phyloP scores from a whole-genome alignment of 257 asterid species.

The Solanum raphanifolium region DNA sequence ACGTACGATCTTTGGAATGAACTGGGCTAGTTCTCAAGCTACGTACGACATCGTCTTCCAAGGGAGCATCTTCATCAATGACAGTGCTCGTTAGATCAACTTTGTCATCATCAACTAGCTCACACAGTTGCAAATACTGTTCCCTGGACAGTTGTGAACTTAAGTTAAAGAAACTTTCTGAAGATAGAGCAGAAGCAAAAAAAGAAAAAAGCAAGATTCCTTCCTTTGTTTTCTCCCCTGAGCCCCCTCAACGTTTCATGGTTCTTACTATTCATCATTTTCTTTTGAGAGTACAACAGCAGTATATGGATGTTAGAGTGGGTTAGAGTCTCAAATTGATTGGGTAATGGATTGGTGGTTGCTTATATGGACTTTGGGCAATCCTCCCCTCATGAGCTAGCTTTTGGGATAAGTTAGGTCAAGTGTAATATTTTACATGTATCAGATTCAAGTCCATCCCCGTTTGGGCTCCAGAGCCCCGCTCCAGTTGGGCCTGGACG shows the following conservation, averaged over 20 bases:
- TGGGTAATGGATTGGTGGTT: neutral
- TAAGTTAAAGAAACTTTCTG: neutral
- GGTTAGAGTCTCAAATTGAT: neutral
- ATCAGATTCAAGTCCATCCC: neutral
- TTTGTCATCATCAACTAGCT: conserved; percentile 88
- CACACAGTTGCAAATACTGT: conserved; percentile 88
- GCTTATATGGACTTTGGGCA: neutral
- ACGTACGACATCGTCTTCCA: conserved; percentile 94
- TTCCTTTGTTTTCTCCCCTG: neutral
- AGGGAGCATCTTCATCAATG: conserved; percentile 95
- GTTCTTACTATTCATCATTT: neutral
- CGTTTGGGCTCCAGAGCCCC: neutral
- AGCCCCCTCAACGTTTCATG: neutral
- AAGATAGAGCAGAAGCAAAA: neutral
- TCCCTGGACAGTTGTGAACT: conserved; percentile 44
- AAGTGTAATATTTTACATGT: neutral
- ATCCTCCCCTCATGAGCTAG: neutral
- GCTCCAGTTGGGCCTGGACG: neutral
- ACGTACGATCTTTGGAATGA: conserved; percentile 89
- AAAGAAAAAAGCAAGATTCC: neutral
- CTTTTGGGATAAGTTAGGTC: neutral
- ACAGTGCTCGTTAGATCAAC: conserved; percentile 84
- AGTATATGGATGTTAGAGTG: neutral
- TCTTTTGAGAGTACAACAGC: neutral
- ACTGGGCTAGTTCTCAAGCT: conserved; percentile 95